A percentile compares a stretch with the other conserved stretches of the same genome.
Evolutionary conservation across 225 moss, liverwort and hornwort species (phyloP).

Genomic region (Physcomitrium patens): DNA sequence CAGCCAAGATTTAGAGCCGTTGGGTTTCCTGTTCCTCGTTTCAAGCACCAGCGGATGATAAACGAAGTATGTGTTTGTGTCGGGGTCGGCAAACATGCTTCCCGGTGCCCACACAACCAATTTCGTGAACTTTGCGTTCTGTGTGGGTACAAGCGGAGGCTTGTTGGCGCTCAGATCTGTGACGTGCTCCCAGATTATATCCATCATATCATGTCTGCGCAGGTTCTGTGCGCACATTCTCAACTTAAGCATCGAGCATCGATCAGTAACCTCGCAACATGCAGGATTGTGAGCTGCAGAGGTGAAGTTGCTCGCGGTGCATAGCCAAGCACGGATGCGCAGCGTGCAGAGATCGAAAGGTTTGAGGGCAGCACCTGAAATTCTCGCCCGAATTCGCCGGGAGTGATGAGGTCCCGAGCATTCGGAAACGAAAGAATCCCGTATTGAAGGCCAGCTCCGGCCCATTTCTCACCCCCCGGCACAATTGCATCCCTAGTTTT

Average conservation of each 20-base stretch:
- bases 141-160: background rate
- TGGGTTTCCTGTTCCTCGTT: background rate
- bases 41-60: conserved; percentile 19
- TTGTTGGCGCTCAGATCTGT: background rate
- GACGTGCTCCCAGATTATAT: background rate
- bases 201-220: background rate
- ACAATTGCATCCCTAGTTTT: background rate
- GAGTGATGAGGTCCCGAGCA: conserved; percentile 1
- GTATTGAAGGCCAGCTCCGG: background rate
- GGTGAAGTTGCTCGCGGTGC: background rate
- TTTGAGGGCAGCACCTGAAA: background rate
- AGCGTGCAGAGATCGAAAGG: background rate
- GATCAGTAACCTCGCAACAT: background rate
- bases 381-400: background rate
- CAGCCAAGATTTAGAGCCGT: conserved; percentile 11
- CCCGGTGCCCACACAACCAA: background rate
- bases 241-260: background rate
- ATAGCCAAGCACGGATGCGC: too few species aligned
- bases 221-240: conserved; percentile 7
- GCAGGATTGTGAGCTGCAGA: background rate
- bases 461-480: background rate
- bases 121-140: background rate
- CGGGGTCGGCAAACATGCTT: background rate
- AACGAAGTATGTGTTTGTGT: background rate
- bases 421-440: conserved; percentile 9